Evolutionary conservation across 139 green algal genomes (phyloP), one percentile per base, ranked within the genome.

Genomic region (Asterochloris erici): DNA sequence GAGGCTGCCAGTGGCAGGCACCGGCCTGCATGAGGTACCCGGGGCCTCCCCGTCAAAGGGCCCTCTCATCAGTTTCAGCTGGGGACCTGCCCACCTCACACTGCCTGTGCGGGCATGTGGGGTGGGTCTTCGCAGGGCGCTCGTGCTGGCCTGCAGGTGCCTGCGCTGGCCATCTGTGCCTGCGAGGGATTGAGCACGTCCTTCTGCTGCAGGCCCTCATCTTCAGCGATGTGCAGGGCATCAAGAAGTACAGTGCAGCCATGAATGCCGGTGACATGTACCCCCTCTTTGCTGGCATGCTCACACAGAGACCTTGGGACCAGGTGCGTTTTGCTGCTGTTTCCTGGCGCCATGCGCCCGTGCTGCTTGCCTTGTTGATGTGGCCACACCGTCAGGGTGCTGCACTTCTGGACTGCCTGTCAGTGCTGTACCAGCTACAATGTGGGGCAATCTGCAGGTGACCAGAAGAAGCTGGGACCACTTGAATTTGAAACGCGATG

Each of bases 251-350:
- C 82, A 79, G 83, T n/a, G 63, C 82, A 16, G 88, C 88, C 14
- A 96, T 98, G 94, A 94, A 95, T 77, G 95, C 96, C 4, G 95
- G 93, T 1, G 90, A 95, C 79, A 82, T 85, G 23, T 92, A 89
- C 63, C 82, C 81, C 28, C 86, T 98, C 24, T 98, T 98, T 90
- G 94, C 94, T 14, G 89, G 86, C 74, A 95, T 98, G 91, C 93
- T 98, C 0, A 98, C 96, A 0, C 89, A 91, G 83, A 81, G 91
- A 54, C 91, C 93, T 10, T 98, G 95, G 95, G 91, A 95, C 24
- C 82, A 95, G 83, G 87, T 98, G 63, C 60, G 14, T 66, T 13
- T 27, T 14, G 63, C 0, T 63, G 15, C 15, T 62, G 2, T 66
- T 11, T 79, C 0, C 6, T 76, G 10, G 15, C 29, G 9, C 24